These are phyloP conservation scores for Aurantiochytrium sp. DNA, from an alignment of 108 stramenopile species.

Conservation along the genomic window DNA sequence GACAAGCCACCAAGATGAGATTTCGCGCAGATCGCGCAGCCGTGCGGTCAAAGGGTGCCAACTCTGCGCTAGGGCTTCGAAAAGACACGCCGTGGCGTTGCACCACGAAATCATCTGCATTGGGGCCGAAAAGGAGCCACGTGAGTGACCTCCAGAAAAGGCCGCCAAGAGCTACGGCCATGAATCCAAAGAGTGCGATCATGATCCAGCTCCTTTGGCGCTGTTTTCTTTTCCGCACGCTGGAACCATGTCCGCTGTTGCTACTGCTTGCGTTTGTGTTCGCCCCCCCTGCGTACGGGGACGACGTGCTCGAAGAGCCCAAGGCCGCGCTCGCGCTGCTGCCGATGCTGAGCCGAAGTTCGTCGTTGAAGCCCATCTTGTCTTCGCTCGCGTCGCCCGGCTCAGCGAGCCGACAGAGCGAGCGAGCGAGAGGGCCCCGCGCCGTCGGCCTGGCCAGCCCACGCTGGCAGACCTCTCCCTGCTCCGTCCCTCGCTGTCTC, in stretches of 20 bases:
- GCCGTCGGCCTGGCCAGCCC: too few relatives aligned
- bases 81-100: not conserved
- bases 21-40: not conserved
- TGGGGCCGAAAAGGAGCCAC: not conserved
- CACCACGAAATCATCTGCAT: not conserved
- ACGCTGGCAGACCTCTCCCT: too few relatives aligned
- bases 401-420: too few relatives aligned
- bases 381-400: too few relatives aligned
- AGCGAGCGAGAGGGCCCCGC: too few relatives aligned
- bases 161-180: not conserved
- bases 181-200: not conserved
- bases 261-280: too few relatives aligned
- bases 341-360: not conserved
- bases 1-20: conserved; percentile 47
- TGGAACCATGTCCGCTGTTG: too few relatives aligned
- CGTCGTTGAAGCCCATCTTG: not conserved
- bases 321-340: not conserved
- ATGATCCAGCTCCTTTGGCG: not conserved
- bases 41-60: not conserved
- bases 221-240: not conserved
- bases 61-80: not conserved
- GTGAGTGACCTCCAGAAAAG: not conserved
- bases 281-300: too few relatives aligned
- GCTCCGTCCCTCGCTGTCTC: too few relatives aligned
- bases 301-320: too few relatives aligned